phyloP scores from a whole-genome alignment of 139 green algal species.

The Chlorella ohadii region DNA sequence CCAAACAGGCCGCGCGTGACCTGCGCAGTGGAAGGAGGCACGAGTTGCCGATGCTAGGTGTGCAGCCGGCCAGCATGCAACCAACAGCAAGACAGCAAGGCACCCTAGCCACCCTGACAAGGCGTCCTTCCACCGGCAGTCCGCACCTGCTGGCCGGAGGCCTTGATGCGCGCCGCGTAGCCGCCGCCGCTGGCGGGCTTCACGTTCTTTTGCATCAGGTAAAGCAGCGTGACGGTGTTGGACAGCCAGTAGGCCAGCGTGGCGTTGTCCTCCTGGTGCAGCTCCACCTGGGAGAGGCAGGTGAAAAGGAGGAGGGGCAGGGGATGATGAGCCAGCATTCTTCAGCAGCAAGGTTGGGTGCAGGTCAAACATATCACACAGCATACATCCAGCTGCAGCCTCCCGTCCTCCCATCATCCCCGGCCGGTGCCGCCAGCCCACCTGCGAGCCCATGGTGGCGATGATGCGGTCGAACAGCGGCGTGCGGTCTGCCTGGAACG shows the following conservation, averaged over 20 bases:
- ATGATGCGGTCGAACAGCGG: slow-evolving; percentile 97
- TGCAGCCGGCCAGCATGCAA: neutral
- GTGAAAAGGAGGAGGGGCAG: too few relatives aligned
- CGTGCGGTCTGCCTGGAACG: slow-evolving; percentile 93
- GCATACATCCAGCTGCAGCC: too few relatives aligned
- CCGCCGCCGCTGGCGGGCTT: slow-evolving; percentile 75
- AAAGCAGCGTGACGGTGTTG: slow-evolving; percentile 96
- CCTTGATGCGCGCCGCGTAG: slow-evolving; percentile 49
- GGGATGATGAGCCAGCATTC: too few relatives aligned
- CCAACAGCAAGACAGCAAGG: neutral
- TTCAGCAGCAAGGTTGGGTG: too few relatives aligned
- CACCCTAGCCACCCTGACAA: neutral
- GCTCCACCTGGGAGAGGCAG: slow-evolving; percentile 68
- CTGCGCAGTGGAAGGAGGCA: neutral
- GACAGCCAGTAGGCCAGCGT: slow-evolving; percentile 95
- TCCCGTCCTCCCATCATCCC: too few relatives aligned
- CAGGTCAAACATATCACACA: too few relatives aligned
- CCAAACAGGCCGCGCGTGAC: slow-evolving; percentile 58
- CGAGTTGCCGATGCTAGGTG: neutral
- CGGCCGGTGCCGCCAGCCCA: too few relatives aligned
- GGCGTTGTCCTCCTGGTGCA: slow-evolving; percentile 89
- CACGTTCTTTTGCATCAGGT: slow-evolving; percentile 96
- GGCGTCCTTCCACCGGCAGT: neutral
- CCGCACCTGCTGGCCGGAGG: slow-evolving; percentile 32
- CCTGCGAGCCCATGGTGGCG: slow-evolving; percentile 80